phyloP scores from a whole-genome alignment of 2,329 filamentous ascomycete genomes.

The Ramularia collo-cygni region DNA sequence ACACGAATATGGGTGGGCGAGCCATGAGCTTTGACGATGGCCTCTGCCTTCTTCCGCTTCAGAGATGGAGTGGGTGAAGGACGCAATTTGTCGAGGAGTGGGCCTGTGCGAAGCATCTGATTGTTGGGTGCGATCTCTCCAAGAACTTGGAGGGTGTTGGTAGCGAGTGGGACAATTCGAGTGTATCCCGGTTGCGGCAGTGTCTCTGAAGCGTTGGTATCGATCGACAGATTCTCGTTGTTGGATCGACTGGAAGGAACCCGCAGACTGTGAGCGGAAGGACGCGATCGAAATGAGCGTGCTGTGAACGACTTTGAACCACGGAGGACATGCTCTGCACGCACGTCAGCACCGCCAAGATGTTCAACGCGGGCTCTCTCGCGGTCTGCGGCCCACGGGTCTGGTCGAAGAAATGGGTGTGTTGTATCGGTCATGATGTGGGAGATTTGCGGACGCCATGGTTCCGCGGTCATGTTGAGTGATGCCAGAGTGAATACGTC shows the following conservation, averaged over 20 bases:
- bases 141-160: constrained; percentile 19
- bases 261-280: constrained; percentile 24
- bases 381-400: background rate
- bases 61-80: constrained; percentile 45
- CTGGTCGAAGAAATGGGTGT: background rate
- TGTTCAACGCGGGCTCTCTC: background rate
- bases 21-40: constrained; percentile 45
- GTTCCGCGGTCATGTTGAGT: too few species aligned
- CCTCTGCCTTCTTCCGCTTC: constrained; percentile 44
- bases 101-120: constrained; percentile 21
- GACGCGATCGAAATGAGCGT: constrained; percentile 30
- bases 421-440: background rate
- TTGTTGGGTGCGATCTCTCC: constrained; percentile 30
- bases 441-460: too few species aligned
- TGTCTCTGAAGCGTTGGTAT: constrained; percentile 14
- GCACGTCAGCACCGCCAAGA: background rate
- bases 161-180: background rate
- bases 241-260: constrained; percentile 23
- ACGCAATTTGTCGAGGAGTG: constrained; percentile 16
- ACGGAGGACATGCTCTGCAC: constrained; percentile 33
- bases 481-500: too few species aligned
- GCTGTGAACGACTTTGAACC: constrained; percentile 32
- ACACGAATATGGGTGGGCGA: constrained; percentile 46
- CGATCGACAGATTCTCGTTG: constrained; percentile 27
- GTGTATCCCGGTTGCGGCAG: constrained; percentile 2